Evolutionary conservation across 2,329 filamentous ascomycete genomes (phyloP).

Genomic region (Myriosclerotinia curreyana): DNA sequence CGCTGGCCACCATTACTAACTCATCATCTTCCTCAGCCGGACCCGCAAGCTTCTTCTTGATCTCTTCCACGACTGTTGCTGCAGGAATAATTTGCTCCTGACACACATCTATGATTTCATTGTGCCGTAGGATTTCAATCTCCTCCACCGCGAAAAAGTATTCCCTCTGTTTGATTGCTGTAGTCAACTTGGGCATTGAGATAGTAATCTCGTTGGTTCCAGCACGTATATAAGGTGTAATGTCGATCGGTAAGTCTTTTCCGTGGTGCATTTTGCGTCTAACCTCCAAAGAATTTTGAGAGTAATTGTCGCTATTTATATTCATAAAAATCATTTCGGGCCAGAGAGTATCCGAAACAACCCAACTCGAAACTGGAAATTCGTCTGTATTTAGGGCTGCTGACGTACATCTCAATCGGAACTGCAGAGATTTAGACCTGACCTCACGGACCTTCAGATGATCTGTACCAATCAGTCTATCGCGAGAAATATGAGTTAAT

Average conservation of each 20-base stretch:
- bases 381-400: conserved; percentile 36
- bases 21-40: conserved; percentile 50
- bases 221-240: conserved; percentile 53
- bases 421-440: conserved; percentile 54
- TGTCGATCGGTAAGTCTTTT: conserved; percentile 71
- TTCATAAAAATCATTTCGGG: conserved; percentile 66
- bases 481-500: conserved; percentile 31
- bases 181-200: conserved; percentile 31
- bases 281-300: conserved; percentile 47
- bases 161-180: conserved; percentile 41
- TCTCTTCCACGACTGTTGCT: conserved; percentile 52
- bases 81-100: conserved; percentile 43
- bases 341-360: conserved; percentile 64
- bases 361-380: conserved; percentile 53
- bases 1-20: conserved; percentile 55
- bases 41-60: conserved; percentile 51
- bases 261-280: conserved; percentile 70
- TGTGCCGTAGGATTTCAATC: conserved; percentile 54
- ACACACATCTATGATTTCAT: conserved; percentile 45
- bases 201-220: conserved; percentile 29
- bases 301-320: conserved; percentile 53
- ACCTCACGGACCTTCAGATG: conserved; percentile 40
- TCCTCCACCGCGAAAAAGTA: conserved; percentile 70
- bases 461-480: conserved; percentile 27
- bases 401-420: conserved; percentile 66